Percentiles rank a stretch among this genome's conserved stretches.
phyloP scores from a whole-genome alignment of 805 yeast species.

The Myxozyma udenii region DNA sequence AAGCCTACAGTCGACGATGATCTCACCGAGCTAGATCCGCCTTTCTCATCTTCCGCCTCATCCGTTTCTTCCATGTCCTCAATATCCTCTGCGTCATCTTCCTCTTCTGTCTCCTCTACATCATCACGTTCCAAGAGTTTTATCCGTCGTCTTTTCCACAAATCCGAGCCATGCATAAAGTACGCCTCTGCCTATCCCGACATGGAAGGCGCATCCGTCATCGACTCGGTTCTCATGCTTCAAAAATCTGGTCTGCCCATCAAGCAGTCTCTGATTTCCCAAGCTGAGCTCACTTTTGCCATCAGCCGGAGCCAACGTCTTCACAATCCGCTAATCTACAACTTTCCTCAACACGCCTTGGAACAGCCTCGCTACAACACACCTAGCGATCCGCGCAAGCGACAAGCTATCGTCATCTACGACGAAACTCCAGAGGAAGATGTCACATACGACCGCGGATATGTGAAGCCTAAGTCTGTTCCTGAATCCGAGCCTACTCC shows the following conservation, averaged over 20 bases:
- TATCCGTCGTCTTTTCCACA: slow-evolving; percentile 3
- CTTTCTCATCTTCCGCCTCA: slow-evolving; percentile 1
- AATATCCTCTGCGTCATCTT: slow-evolving; percentile 8
- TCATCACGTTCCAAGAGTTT: slow-evolving; percentile 4
- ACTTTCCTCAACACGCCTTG: background rate
- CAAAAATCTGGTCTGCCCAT: slow-evolving; percentile 10
- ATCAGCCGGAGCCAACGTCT: background rate
- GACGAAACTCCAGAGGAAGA: background rate
- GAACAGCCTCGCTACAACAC: background rate
- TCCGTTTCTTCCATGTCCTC: slow-evolving; percentile 8
- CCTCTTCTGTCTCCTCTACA: slow-evolving; percentile 3
- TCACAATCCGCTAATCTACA: background rate
- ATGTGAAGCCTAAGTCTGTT: background rate
- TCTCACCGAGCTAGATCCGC: background rate
- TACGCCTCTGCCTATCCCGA: slow-evolving; percentile 16
- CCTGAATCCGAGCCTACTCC: background rate
- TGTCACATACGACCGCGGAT: background rate
- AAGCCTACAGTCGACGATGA: background rate
- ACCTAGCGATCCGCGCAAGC: slow-evolving; percentile 2
- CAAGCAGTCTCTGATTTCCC: slow-evolving; percentile 7
- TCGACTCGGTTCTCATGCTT: slow-evolving; percentile 18
- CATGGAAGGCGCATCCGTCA: slow-evolving; percentile 20
- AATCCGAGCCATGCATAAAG: slow-evolving; percentile 3
- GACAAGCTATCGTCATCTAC: background rate
- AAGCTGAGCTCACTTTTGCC: slow-evolving; percentile 4